Evolutionary conservation across 805 yeast species (phyloP).

Genomic region (Cyberlindnera galapagoensis): DNA sequence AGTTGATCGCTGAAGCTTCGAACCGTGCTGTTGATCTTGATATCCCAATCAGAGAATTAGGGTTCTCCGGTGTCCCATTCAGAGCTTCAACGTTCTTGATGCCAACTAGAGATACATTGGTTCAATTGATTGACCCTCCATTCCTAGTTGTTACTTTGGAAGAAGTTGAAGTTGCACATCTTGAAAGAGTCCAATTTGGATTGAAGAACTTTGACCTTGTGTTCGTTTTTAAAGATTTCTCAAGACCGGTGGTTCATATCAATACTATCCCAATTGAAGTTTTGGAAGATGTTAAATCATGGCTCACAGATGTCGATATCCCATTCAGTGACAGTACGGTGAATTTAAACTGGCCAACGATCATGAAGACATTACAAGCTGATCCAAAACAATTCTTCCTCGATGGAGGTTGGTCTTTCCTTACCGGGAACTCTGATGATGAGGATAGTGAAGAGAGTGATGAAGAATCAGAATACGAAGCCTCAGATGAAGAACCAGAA

Average conservation of each 20-base stretch:
- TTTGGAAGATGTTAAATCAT: conserved; percentile 86
- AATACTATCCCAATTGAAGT: conserved; percentile 93
- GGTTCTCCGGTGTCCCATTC: conserved; percentile 96
- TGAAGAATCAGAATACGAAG: conserved; percentile 53
- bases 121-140: conserved; percentile 92
- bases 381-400: conserved; percentile 92
- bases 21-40: conserved; percentile 82
- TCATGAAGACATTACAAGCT: conserved; percentile 87
- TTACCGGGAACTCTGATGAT: conserved; percentile 81
- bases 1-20: conserved; percentile 83
- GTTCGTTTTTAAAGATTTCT: conserved; percentile 90
- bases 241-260: conserved; percentile 81
- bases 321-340: conserved; percentile 93
- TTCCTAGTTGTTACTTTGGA: conserved; percentile 85
- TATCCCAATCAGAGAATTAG: conserved; percentile 91
- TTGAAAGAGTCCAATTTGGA: conserved; percentile 97
- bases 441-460: conserved; percentile 60
- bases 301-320: conserved; percentile 97
- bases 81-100: conserved; percentile 90
- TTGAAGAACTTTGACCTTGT: conserved; percentile 94
- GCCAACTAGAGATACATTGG: conserved; percentile 95
- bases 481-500: conserved; percentile 36
- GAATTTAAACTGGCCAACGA: conserved; percentile 91
- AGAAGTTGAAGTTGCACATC: conserved; percentile 90
- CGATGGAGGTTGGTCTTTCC: conserved; percentile 95